These are phyloP conservation scores for Cutaneotrichosporon spelunceum DNA, from an alignment of 1,284 basidiomycete species.

Conservation along the genomic window DNA sequence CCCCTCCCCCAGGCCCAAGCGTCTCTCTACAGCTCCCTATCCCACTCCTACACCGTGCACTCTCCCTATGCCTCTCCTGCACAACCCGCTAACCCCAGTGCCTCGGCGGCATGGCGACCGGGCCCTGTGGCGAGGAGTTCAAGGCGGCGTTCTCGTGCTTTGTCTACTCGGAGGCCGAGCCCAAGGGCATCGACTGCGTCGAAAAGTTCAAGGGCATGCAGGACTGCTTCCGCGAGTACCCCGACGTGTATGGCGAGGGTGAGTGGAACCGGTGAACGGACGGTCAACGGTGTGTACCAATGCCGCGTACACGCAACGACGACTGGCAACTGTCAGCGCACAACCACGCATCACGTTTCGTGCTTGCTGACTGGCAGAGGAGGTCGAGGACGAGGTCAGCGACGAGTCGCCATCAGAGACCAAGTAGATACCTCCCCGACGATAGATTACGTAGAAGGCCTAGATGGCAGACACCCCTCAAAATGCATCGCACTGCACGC, in stretches of 20 bases:
- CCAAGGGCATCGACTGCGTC: slow-evolving; percentile 96
- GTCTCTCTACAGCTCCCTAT: not conserved
- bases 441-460: not conserved
- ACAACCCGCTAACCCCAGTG: slow-evolving; percentile 54
- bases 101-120: slow-evolving; percentile 96
- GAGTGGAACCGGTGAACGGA: slow-evolving; percentile 36
- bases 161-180: slow-evolving; percentile 87
- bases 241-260: slow-evolving; percentile 93
- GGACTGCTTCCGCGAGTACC: slow-evolving; percentile 93
- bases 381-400: slow-evolving; percentile 34
- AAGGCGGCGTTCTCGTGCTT: slow-evolving; percentile 97
- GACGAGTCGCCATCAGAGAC: not conserved
- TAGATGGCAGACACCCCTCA: slow-evolving; percentile 1
- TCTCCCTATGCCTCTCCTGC: too few relatives aligned
- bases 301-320: too few relatives aligned
- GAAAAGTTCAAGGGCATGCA: slow-evolving; percentile 99
- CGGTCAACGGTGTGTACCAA: too few relatives aligned
- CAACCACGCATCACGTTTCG: not conserved
- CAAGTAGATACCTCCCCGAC: not conserved
- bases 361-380: not conserved
- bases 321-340: too few relatives aligned
- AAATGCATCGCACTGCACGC: not conserved
- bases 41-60: not conserved
- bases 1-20: not conserved
- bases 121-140: slow-evolving; percentile 92